A percentile compares a stretch with the other conserved stretches of the same genome.
Conservation (phyloP, 257 asterid species). For the Solanum lycopersicoides region DNA sequence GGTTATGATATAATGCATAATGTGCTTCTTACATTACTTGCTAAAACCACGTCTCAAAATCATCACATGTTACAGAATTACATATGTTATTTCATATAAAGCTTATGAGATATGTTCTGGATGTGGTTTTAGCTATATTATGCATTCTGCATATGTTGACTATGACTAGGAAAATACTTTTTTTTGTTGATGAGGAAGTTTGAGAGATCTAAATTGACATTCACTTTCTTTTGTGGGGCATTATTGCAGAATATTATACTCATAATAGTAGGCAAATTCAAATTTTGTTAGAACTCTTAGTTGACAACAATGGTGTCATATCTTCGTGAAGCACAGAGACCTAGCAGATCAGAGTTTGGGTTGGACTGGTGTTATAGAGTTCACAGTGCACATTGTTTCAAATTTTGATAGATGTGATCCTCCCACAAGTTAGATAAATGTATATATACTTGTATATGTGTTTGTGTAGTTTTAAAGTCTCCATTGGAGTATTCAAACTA, state of each 20-base stretch:
- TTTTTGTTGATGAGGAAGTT: not conserved
- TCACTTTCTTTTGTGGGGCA: not conserved
- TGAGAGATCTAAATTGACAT: constrained; percentile 2
- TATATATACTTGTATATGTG: not conserved
- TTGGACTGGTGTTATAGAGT: not conserved
- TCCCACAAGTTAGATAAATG: not conserved
- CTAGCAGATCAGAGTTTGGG: not conserved
- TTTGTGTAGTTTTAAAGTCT: not conserved
- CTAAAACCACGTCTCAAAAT: not conserved
- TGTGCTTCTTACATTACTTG: not conserved
- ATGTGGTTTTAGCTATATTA: too few relatives aligned
- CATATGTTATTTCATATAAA: not conserved
- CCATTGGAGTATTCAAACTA: not conserved
- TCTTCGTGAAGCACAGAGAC: not conserved
- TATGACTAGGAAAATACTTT: not conserved
- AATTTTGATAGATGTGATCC: not conserved
- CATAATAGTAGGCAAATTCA: not conserved
- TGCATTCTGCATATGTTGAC: not conserved
- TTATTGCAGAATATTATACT: not conserved
- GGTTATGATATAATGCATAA: not conserved
- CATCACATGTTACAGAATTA: not conserved
- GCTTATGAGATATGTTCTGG: not conserved
- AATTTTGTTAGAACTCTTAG: not conserved
- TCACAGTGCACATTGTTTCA: not conserved
- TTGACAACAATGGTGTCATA: not conserved